Evolutionary conservation across 371 early-diverging fungal genomes (phyloP).

Genomic region (Haplosporangium sp.): DNA sequence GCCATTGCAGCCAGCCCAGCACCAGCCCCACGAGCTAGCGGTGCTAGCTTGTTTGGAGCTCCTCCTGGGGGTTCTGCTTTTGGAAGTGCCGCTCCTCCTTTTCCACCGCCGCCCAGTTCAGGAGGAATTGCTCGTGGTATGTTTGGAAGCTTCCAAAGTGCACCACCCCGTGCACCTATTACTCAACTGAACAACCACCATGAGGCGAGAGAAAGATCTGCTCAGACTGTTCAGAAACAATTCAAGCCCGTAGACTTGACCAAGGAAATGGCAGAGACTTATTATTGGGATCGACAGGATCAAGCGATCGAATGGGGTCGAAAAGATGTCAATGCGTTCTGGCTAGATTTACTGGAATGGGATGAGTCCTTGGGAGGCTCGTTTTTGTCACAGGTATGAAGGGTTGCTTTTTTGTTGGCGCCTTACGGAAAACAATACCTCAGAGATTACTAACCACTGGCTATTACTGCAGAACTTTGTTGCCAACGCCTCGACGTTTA

Average conservation of each 20-base stretch:
- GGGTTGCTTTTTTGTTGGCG: neutral
- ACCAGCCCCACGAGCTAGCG: too few relatives aligned
- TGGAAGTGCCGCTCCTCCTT: neutral
- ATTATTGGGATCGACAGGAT: conserved; percentile 44
- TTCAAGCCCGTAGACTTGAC: conserved; percentile 51
- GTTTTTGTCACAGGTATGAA: conserved; percentile 59
- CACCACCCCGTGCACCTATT: neutral
- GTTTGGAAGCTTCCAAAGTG: neutral
- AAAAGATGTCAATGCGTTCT: conserved; percentile 57
- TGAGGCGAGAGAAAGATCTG: conserved; percentile 6
- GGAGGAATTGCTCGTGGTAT: too few relatives aligned
- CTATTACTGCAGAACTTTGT: conserved; percentile 57
- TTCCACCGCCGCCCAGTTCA: neutral
- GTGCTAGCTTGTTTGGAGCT: neutral
- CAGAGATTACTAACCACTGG: too few relatives aligned
- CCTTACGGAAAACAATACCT: too few relatives aligned
- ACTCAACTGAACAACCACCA: neutral
- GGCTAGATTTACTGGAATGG: conserved; percentile 63
- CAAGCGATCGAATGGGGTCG: neutral
- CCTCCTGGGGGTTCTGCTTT: conserved; percentile 1
- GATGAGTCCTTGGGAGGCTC: conserved; percentile 23
- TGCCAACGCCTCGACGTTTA: conserved; percentile 49
- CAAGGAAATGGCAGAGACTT: conserved; percentile 47
- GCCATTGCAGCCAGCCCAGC: too few relatives aligned
- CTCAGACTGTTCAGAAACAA: conserved; percentile 19